Base-by-base conservation (phyloP, 2,329 filamentous ascomycete species). In the Diaporthe amygdali region DNA sequence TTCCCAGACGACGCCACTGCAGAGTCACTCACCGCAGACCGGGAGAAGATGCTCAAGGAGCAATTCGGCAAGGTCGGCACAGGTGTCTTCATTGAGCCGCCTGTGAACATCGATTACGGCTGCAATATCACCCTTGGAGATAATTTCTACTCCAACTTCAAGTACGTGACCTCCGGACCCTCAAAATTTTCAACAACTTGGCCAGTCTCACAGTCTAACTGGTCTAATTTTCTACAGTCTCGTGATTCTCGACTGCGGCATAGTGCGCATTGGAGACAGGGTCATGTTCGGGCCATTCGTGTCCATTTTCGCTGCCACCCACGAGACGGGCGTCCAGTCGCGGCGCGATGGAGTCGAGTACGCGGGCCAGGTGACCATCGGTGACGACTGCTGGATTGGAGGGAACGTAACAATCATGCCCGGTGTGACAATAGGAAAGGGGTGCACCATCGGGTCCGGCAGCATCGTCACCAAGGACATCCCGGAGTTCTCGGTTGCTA, bases 231-330 rank as follows among this genome's bases (percentile, higher is more conserved):
- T 1, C 25, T 14, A 32, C 20, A 86, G 84, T 71, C 77, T 87
- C 69, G 89, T 90, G 2, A 91, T 95, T 72, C 83, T 95, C 17
- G 93, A 96, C 78, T 94, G 91, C n/a, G 92, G 90, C 74, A 83
- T 89, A 2, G 91, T 95, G 49, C 83, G 80, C 5, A 92, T 95
- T 56, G 93, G 93, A 0, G 86, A 91, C 32, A 88, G 93, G 34
- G 93, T 93, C 2, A 82, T 93, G 74, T 86, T 95, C 68, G 94
- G 92, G 0, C 92, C 93, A 0, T 91, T 90, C 75, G 92, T 95
- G 0, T 89, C 85, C 63, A 87, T 96, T 69, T 94, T 90, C 77
- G 89, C 90, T 2, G 93, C 89, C 1, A 92, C 90, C 0, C 94
- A 96, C 79, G 92, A 93, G 61, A 84, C 92, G 0, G 92, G 92